A percentile compares a stretch with the other conserved stretches of the same genome.
Evolutionary conservation across 2,329 filamentous ascomycete species (phyloP).

Genomic region (Calycina marina): DNA sequence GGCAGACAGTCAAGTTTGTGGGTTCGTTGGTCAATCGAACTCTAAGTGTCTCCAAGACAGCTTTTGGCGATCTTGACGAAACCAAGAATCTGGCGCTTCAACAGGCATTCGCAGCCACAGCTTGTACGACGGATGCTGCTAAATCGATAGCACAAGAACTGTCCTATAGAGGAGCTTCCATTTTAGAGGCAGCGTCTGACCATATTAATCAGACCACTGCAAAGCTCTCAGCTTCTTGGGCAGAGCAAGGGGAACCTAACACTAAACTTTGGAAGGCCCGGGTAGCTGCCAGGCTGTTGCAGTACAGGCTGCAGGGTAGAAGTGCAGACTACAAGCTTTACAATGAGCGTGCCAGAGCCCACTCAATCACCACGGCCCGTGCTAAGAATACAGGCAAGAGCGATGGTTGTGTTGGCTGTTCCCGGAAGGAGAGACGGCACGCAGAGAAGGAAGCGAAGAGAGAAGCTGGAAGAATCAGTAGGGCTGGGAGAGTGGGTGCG

Average conservation of each 20-base stretch:
- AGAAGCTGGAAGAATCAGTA: neutral
- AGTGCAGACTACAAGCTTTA: conserved; percentile 32
- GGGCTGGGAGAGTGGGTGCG: neutral
- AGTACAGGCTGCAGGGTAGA: conserved; percentile 38
- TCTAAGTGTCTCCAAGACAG: conserved; percentile 9
- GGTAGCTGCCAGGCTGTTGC: conserved; percentile 40
- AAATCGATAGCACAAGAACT: conserved; percentile 16
- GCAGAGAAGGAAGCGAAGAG: neutral
- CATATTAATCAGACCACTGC: conserved; percentile 21
- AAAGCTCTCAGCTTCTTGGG: conserved; percentile 22
- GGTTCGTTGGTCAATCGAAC: conserved; percentile 14
- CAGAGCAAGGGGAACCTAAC: conserved; percentile 26
- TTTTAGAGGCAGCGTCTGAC: conserved; percentile 16
- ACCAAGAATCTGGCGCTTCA: conserved; percentile 12
- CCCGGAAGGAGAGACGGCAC: neutral
- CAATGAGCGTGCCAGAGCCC: conserved; percentile 28
- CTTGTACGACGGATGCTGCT: conserved; percentile 12
- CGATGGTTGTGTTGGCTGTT: too few species aligned
- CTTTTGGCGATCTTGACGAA: conserved; percentile 11
- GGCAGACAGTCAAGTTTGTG: conserved; percentile 9
- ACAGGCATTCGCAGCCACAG: conserved; percentile 10
- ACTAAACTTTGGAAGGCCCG: conserved; percentile 37
- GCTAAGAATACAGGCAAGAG: too few species aligned
- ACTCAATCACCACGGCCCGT: too few species aligned
- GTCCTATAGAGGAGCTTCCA: conserved; percentile 17